Percentiles rank a stretch among this genome's conserved stretches.
These are phyloP conservation scores for Luzula sylvatica DNA, from an alignment of 176 grass and related monocot genomes.

Conservation along the genomic window DNA sequence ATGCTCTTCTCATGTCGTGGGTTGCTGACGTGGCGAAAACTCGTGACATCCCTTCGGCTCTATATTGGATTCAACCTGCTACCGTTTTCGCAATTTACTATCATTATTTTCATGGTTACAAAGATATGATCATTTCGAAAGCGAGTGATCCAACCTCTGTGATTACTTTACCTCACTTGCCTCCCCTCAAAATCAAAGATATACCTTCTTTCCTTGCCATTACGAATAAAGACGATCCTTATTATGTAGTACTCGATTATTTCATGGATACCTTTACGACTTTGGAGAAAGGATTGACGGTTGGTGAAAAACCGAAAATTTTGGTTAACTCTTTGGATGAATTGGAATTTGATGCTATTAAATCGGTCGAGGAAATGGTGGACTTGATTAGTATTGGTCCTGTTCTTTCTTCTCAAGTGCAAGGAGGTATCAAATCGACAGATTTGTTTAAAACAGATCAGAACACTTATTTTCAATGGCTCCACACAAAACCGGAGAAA, in stretches of 20 bases:
- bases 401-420: slow-evolving; percentile 7
- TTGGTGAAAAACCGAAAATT: slow-evolving; percentile 19
- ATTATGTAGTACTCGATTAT: neutral
- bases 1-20: neutral
- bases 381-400: slow-evolving; percentile 28
- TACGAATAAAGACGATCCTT: neutral
- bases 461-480: slow-evolving; percentile 39
- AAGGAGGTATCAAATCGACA: neutral
- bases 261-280: slow-evolving; percentile 11
- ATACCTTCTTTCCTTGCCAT: slow-evolving; percentile 31
- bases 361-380: neutral
- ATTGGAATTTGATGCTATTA: slow-evolving; percentile 24
- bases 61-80: slow-evolving; percentile 53
- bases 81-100: slow-evolving; percentile 25
- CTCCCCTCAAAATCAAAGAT: slow-evolving; percentile 6
- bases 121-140: slow-evolving; percentile 1
- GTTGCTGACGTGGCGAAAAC: slow-evolving; percentile 20
- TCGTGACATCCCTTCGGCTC: slow-evolving; percentile 12
- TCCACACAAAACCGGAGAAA: slow-evolving; percentile 12
- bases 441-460: slow-evolving; percentile 21
- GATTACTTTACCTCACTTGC: slow-evolving; percentile 30
- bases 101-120: slow-evolving; percentile 46
- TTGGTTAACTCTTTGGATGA: slow-evolving; percentile 37
- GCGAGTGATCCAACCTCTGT: neutral
- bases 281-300: neutral